Conservation (phyloP, 306 rosid genomes). For the Cucurbita maxima region DNA sequence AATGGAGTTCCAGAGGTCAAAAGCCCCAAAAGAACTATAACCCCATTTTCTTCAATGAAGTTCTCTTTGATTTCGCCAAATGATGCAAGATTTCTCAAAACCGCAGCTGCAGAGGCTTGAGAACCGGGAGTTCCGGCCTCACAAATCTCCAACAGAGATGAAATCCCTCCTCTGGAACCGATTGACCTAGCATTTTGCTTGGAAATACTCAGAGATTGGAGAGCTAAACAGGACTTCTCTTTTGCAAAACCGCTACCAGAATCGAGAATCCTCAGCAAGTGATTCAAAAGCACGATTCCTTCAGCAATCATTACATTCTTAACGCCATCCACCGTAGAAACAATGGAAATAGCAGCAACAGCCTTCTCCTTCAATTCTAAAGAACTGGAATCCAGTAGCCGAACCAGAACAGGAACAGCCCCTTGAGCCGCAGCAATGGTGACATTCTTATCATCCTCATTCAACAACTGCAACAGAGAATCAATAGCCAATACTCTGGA, state of each 20-base stretch:
- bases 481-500: slow-evolving; percentile 50
- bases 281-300: slow-evolving; percentile 59
- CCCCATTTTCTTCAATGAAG: slow-evolving; percentile 55
- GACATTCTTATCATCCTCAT: slow-evolving; percentile 77
- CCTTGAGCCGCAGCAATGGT: slow-evolving; percentile 89
- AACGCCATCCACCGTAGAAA: slow-evolving; percentile 58
- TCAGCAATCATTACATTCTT: slow-evolving; percentile 50
- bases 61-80: slow-evolving; percentile 50
- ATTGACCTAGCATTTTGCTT: slow-evolving; percentile 74
- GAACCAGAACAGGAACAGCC: slow-evolving; percentile 60
- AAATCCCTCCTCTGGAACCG: slow-evolving; percentile 78
- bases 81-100: slow-evolving; percentile 49
- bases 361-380: slow-evolving; percentile 49
- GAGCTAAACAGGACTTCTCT: slow-evolving; percentile 65
- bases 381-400: slow-evolving; percentile 47
- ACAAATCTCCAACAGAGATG: slow-evolving; percentile 81
- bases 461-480: slow-evolving; percentile 30
- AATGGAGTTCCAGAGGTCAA: slow-evolving; percentile 54
- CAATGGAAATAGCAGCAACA: slow-evolving; percentile 58
- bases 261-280: slow-evolving; percentile 56
- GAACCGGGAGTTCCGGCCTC: slow-evolving; percentile 79
- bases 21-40: slow-evolving; percentile 44
- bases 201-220: slow-evolving; percentile 43
- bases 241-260: slow-evolving; percentile 66
- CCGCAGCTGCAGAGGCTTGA: slow-evolving; percentile 70